Conservation (phyloP, 495 filamentous ascomycete species). For the Hypoxylon lenormandii region DNA sequence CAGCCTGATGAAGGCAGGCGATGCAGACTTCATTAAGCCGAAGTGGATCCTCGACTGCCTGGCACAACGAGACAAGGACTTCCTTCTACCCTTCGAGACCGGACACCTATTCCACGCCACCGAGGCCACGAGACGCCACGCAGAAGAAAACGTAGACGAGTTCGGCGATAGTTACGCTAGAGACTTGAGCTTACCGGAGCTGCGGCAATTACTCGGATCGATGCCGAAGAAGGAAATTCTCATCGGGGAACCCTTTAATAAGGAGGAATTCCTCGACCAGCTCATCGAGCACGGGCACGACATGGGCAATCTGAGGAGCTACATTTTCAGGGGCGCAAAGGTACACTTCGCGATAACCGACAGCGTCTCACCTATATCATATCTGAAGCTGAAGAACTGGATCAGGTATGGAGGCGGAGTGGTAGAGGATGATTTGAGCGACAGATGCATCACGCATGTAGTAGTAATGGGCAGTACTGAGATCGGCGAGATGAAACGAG, state of each 20-base stretch:
- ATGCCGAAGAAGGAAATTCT: constrained; percentile 56
- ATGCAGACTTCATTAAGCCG: constrained; percentile 78
- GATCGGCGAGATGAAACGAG: constrained; percentile 51
- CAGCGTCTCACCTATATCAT: constrained; percentile 36
- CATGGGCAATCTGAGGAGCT: constrained; percentile 66
- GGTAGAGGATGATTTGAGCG: constrained; percentile 60
- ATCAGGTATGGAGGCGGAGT: constrained; percentile 74
- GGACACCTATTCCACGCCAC: constrained; percentile 65
- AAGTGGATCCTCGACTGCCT: constrained; percentile 88
- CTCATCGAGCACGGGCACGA: constrained; percentile 67
- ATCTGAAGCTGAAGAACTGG: constrained; percentile 57
- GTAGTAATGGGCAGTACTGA: constrained; percentile 61
- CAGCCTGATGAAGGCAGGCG: constrained; percentile 76
- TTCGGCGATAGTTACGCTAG: constrained; percentile 87
- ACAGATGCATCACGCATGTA: constrained; percentile 72
- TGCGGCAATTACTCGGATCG: constrained; percentile 66
- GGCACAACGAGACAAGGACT: constrained; percentile 68
- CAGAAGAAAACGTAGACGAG: constrained; percentile 71
- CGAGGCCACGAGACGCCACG: constrained; percentile 47
- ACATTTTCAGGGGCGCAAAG: constrained; percentile 73
- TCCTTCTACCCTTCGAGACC: constrained; percentile 77
- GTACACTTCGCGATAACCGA: constrained; percentile 65
- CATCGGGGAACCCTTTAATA: constrained; percentile 47
- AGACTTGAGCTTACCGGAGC: constrained; percentile 73
- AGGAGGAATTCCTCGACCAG: constrained; percentile 62